A percentile compares a stretch with the other conserved stretches of the same genome.
Evolutionary conservation across 768 basidiomycete species (phyloP).

Genomic region (Roridomyces roridus): DNA sequence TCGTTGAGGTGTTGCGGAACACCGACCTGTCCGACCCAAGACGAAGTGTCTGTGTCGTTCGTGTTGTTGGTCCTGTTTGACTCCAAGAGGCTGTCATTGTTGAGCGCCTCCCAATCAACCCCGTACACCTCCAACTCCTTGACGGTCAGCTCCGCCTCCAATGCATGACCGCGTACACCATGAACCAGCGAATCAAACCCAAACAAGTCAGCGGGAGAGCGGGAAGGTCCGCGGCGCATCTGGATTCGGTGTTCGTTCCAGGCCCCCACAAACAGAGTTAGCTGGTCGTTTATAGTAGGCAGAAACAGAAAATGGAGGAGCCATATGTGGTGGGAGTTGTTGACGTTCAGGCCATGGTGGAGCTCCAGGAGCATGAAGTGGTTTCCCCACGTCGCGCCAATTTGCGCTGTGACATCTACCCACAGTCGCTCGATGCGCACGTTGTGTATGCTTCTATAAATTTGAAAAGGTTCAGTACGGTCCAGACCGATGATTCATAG

Average conservation of each 20-base stretch:
- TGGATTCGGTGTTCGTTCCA: no score
- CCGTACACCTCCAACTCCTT: not conserved
- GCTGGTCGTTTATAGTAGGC: conserved; percentile 33
- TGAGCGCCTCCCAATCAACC: not conserved
- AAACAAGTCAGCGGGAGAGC: conserved; percentile 35
- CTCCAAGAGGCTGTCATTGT: not conserved
- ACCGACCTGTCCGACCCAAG: not conserved
- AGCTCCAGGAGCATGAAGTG: conserved; percentile 42
- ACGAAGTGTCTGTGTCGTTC: not conserved
- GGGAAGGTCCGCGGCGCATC: conserved; percentile 12
- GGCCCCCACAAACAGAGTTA: no score
- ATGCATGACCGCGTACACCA: conserved; percentile 29
- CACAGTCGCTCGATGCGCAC: conserved; percentile 45
- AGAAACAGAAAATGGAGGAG: conserved; percentile 46
- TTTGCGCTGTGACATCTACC: conserved; percentile 41
- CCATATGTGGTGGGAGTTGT: conserved; percentile 42
- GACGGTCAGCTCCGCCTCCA: not conserved
- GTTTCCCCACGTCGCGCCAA: conserved; percentile 42
- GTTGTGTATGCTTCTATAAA: conserved; percentile 48
- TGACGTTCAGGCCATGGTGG: conserved; percentile 31
- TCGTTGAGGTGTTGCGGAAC: not conserved
- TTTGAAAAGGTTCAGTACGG: no score
- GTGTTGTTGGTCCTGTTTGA: not conserved
- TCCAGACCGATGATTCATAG: no score
- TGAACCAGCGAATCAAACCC: conserved; percentile 36